Evolutionary conservation across 2,329 filamentous ascomycete species (phyloP).

Genomic region (Aspergillus brunneoviolaceus): DNA sequence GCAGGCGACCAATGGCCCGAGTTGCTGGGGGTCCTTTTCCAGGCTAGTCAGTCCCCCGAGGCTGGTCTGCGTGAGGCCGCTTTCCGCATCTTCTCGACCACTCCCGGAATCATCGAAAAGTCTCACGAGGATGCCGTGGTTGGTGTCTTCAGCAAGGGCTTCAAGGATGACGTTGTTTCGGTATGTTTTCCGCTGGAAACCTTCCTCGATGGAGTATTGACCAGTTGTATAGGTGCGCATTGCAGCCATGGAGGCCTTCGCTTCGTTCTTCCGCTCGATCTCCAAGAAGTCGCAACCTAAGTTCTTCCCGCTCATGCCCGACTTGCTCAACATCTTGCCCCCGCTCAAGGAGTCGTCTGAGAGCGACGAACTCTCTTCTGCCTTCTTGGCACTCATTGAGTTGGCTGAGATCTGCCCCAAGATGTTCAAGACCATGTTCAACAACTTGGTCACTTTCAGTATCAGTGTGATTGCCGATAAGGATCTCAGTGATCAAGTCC

Average conservation of each 20-base stretch:
- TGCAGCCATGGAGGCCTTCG: conserved; percentile 93
- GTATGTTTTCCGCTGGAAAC: conserved; percentile 49
- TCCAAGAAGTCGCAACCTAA: conserved; percentile 84
- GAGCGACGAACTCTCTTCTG: conserved; percentile 86
- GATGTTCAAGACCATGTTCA: conserved; percentile 97
- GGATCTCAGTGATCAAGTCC: conserved; percentile 82
- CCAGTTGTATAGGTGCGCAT: conserved; percentile 69
- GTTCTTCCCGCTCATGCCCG: conserved; percentile 82
- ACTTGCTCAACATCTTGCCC: conserved; percentile 90
- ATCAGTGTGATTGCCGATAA: conserved; percentile 95
- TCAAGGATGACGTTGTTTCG: conserved; percentile 80
- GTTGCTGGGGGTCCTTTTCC: conserved; percentile 80
- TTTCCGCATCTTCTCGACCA: conserved; percentile 93
- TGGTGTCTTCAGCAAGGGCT: conserved; percentile 83
- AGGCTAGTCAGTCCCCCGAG: conserved; percentile 83
- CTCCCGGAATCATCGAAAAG: conserved; percentile 91
- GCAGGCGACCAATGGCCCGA: conserved; percentile 85
- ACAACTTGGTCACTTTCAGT: conserved; percentile 87
- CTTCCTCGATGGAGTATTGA: conserved; percentile 8
- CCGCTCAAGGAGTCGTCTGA: conserved; percentile 90
- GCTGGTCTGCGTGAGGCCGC: conserved; percentile 84
- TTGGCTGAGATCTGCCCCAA: conserved; percentile 90
- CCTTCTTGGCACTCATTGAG: conserved; percentile 87
- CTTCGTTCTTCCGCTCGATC: conserved; percentile 90
- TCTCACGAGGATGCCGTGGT: conserved; percentile 91